Percentiles rank a stretch among this genome's conserved stretches.
phyloP scores from a whole-genome alignment of 1,284 basidiomycete species.

The Xerocomus cyaneibrunnescens region DNA sequence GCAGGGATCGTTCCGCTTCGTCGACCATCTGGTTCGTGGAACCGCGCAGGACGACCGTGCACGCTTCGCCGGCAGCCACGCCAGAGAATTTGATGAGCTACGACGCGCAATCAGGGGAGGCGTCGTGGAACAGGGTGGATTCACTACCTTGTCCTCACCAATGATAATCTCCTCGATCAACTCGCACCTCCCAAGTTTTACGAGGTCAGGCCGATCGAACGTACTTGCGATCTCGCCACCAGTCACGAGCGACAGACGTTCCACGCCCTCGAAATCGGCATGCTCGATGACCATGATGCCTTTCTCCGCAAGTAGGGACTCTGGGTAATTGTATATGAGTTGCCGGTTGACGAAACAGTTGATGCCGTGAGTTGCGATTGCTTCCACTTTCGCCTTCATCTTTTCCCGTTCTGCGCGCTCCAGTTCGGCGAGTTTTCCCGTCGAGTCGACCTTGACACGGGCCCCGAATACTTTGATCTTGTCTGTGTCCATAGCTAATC shows the following conservation, averaged over 20 bases:
- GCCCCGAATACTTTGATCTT: conserved; percentile 99
- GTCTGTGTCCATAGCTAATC: conserved; percentile 96
- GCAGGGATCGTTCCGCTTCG: conserved; percentile 96
- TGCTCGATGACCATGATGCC: conserved; percentile 98
- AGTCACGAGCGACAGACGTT: conserved; percentile 93
- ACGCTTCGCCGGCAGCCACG: conserved; percentile 97
- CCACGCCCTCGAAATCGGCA: conserved; percentile 99
- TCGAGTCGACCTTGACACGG: conserved; percentile 92
- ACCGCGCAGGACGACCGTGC: conserved; percentile 96
- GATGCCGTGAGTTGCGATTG: conserved; percentile 94
- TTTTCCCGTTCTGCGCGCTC: conserved; percentile 98
- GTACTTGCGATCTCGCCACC: conserved; percentile 98
- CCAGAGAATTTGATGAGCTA: conserved; percentile 99
- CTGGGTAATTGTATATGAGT: conserved; percentile 99
- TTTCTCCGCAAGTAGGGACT: conserved; percentile 88
- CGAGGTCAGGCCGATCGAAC: conserved; percentile 91
- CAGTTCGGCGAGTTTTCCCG: conserved; percentile 95
- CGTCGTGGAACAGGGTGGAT: conserved; percentile 12
- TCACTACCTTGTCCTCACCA: conserved; percentile 90
- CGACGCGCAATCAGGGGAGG: background rate
- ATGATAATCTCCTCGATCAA: conserved; percentile 99
- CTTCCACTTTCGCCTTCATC: conserved; percentile 98
- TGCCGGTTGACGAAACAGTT: conserved; percentile 99
- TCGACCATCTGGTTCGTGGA: conserved; percentile 99
- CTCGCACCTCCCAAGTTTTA: conserved; percentile 93